Evolutionary conservation across 2,329 filamentous ascomycete genomes (phyloP), one percentile per base, ranked within the genome.

Genomic region (Didymosphaeria variabile): DNA sequence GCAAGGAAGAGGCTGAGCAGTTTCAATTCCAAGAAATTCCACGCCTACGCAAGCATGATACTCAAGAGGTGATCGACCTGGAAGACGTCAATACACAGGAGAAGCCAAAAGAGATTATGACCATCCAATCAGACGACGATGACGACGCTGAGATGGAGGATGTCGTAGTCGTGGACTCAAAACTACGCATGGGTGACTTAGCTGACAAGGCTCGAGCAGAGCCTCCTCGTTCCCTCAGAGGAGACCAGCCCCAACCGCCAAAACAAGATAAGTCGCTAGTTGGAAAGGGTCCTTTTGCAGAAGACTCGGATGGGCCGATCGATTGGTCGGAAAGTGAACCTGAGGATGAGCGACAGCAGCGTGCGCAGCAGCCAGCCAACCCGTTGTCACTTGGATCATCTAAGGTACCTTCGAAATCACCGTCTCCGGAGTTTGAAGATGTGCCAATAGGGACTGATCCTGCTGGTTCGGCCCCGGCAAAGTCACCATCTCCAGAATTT

Each of bases 21-120:
- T 87, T 91, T 59, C 88, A 90, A 58, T 89, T 89, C 21, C 86
- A 90, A 59, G 87, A 91, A 67, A 79, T 84, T 29, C 83, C 86
- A 53, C 81, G 83, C 59, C 84, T 87, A 0, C 79, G 84, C 47
- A 87, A 88, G 67, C 85, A 88, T 52, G 81, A 87, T 45, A 80
- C 81, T 1, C 69, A 66, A 13, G 81, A 82, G 52, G 68, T 84
- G 13, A 84, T 84, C 57, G 82, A 84, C 69, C 64, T 84, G 2
- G 82, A 84, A 13, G 79, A 72, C 17, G 71, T 77, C 2, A 71
- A 77, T 17, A 76, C 81, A 15, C 80, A 84, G 50, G 75, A 79
- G 34, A 79, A 83, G 47, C 78, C 79, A 51, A 78, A 85, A 49
- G 83, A 83, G 0, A 77, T 89, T 12, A 85, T 92, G 55, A 83